Conservation (phyloP, 345 rosid species). For the Eucalyptus regnans region DNA sequence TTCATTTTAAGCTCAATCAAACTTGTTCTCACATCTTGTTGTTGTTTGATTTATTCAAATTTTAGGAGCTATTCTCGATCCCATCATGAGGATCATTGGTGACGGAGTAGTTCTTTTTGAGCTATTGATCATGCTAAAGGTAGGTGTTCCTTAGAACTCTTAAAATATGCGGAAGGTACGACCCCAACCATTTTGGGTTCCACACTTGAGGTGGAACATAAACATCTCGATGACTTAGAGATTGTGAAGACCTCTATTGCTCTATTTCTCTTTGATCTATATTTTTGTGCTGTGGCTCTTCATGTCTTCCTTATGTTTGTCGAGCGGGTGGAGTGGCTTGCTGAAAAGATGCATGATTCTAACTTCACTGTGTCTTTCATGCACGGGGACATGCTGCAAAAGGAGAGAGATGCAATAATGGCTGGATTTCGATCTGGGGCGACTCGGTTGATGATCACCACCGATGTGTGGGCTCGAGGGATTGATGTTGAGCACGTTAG, state of each 20-base stretch:
- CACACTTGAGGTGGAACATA: background rate
- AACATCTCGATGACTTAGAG: background rate
- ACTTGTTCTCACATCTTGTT: no score
- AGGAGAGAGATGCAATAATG: background rate
- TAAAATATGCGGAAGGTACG: background rate
- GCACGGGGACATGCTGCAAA: background rate
- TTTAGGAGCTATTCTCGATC: no score
- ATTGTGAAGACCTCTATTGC: background rate
- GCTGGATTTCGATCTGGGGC: background rate
- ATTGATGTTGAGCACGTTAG: no score
- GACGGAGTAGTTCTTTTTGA: no score
- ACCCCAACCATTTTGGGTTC: background rate
- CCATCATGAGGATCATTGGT: no score
- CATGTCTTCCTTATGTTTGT: background rate
- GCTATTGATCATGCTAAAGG: no score
- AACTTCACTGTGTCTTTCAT: background rate
- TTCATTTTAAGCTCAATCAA: no score
- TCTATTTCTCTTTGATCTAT: background rate
- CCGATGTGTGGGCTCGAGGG: no score
- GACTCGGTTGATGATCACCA: no score
- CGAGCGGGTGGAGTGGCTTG: background rate
- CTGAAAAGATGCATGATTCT: background rate
- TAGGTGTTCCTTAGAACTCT: no score
- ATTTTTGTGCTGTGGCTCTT: background rate
- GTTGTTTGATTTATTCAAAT: no score